phyloP scores from a whole-genome alignment of 306 rosid genomes.

The Clitoria ternatea region DNA sequence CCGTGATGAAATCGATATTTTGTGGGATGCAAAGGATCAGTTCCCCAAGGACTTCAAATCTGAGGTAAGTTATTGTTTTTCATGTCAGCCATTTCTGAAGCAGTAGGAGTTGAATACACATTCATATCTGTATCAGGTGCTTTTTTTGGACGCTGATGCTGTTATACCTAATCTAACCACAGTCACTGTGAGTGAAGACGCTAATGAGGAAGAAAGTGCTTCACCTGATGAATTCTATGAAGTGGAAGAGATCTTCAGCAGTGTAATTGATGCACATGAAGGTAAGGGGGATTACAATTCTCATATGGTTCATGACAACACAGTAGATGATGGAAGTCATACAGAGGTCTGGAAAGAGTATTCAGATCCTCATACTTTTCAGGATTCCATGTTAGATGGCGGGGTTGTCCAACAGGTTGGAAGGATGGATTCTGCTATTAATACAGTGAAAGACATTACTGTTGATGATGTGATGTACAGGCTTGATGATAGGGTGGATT shows the following conservation, averaged over 20 bases:
- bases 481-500: slow-evolving; percentile 48
- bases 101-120: slow-evolving; percentile 52
- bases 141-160: slow-evolving; percentile 89
- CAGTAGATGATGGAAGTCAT: slow-evolving; percentile 37
- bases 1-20: slow-evolving; percentile 75
- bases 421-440: no score
- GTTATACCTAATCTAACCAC: slow-evolving; percentile 70
- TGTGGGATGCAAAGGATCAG: slow-evolving; percentile 91
- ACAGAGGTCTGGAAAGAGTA: slow-evolving; percentile 72
- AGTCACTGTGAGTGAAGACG: slow-evolving; percentile 54
- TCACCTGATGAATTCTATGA: slow-evolving; percentile 97
- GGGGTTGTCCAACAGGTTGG: slow-evolving; percentile 52
- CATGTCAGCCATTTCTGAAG: slow-evolving; percentile 31
- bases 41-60: slow-evolving; percentile 78
- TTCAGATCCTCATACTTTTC: slow-evolving; percentile 62
- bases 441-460: no score
- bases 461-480: slow-evolving; percentile 73
- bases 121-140: slow-evolving; percentile 78
- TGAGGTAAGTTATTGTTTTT: slow-evolving; percentile 66
- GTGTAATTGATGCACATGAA: slow-evolving; percentile 60
- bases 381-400: slow-evolving; percentile 61
- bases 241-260: slow-evolving; percentile 94
- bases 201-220: slow-evolving; percentile 61
- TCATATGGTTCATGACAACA: slow-evolving; percentile 35
- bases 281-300: slow-evolving; percentile 53